Evolutionary conservation across 305 asterid genomes (phyloP), one percentile per base, ranked within the genome.

Genomic region (Andrographis paniculata): DNA sequence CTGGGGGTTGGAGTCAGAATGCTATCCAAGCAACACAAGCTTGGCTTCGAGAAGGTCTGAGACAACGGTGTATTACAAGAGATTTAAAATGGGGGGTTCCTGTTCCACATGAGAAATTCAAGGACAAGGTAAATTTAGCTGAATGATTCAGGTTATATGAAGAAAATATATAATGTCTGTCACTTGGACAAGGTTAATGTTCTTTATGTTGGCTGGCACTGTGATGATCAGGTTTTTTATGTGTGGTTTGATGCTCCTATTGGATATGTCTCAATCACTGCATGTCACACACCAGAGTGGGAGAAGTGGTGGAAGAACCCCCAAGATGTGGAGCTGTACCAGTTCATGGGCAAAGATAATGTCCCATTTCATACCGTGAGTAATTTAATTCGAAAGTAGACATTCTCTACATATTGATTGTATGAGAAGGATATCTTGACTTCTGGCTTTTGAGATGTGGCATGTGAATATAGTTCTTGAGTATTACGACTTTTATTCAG

Each of bases 51-150:
- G 98, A 89, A 69, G 98, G 98, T 69, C 71, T 91, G 60, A 91
- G 66, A 62, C 67, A 39, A 19, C 82, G 96, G 12, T 91, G 98
- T 58, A 91, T 91, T 59, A 86, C 96, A 9, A 71, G 98, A 65
- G 98, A 91, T 71, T 75, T 91, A 80, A 91, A 91, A 60, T 91
- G 99, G 99, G 99, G 99, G 23, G 96, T 89, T 42, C 88, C 96
- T 17, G 94, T 89, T 24, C 98, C 98, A 17, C 98, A 65, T 24
- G 96, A 89, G 70, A 72, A 70, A 50, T 91, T 61, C 52, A 73
- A 66, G 68, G 95, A 86, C 54, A 91, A 91, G 96, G 96, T 79
- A 54, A 59, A 52, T 43, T 64, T 49, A 33, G 64, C 51, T 40
- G 19, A 11, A 33, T 0, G 12, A 11, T 33, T 33, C 0, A 6